Evolutionary conservation across 1,284 basidiomycete genomes (phyloP).

Genomic region (Puccinia polysora): DNA sequence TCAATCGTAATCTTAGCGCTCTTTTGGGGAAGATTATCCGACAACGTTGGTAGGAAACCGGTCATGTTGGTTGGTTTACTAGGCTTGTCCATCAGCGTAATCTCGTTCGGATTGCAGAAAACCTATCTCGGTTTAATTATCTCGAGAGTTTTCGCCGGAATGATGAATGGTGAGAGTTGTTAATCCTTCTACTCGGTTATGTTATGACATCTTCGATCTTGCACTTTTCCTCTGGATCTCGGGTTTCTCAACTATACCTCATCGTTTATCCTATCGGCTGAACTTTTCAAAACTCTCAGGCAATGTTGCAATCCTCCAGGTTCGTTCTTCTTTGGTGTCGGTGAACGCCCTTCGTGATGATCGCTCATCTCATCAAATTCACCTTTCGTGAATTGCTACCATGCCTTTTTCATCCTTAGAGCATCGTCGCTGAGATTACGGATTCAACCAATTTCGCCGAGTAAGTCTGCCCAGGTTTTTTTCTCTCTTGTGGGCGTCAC

Average conservation of each 20-base stretch:
- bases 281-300: slow-evolving; percentile 10
- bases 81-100: slow-evolving; percentile 43
- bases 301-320: slow-evolving; percentile 35
- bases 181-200: background rate
- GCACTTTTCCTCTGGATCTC: background rate
- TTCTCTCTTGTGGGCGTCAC: background rate
- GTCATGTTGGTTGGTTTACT: slow-evolving; percentile 46
- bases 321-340: background rate
- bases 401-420: slow-evolving; percentile 1
- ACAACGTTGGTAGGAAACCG: slow-evolving; percentile 45
- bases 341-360: background rate
- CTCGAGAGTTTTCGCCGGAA: slow-evolving; percentile 37
- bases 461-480: background rate
- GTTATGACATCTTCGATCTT: background rate
- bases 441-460: slow-evolving; percentile 37
- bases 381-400: no score
- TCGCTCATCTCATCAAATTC: background rate
- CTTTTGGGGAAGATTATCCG: slow-evolving; percentile 46
- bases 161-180: slow-evolving; percentile 37
- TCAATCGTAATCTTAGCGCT: slow-evolving; percentile 5
- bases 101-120: slow-evolving; percentile 34
- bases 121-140: slow-evolving; percentile 37
- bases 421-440: slow-evolving; percentile 33
- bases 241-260: background rate
- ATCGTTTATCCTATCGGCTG: background rate